These are phyloP conservation scores for Sporisorium iseilematis-ciliati DNA, from an alignment of 1,284 basidiomycete genomes.

Conservation along the genomic window DNA sequence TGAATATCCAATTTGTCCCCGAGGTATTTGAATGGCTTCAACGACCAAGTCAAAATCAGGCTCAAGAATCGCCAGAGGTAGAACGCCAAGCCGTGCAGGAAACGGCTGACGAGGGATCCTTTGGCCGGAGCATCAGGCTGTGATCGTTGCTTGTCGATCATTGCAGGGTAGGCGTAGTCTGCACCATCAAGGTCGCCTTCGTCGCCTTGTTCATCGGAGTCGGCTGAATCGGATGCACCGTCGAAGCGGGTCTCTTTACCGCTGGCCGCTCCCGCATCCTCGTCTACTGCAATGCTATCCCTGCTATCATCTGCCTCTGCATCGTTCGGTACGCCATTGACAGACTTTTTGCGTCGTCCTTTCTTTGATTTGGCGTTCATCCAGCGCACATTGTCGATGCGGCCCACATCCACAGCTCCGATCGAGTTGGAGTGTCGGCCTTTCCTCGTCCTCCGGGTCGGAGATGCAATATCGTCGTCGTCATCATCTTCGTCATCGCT, in stretches of 20 bases:
- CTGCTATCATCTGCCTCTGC: constrained; percentile 19
- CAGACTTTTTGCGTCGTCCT: constrained; percentile 18
- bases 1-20: constrained; percentile 1
- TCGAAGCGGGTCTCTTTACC: constrained; percentile 51
- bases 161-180: neutral
- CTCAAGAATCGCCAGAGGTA: neutral
- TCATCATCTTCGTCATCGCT: constrained; percentile 41
- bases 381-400: constrained; percentile 31
- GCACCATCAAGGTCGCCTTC: neutral
- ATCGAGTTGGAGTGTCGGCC: constrained; percentile 27
- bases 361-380: constrained; percentile 21
- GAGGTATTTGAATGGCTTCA: constrained; percentile 2
- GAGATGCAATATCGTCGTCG: constrained; percentile 30
- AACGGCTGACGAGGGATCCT: neutral
- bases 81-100: neutral
- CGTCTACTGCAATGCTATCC: constrained; percentile 16
- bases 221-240: constrained; percentile 23
- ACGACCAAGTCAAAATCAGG: neutral
- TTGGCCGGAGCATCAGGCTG: neutral
- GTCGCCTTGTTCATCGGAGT: neutral
- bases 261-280: constrained; percentile 31
- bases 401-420: constrained; percentile 10
- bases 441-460: constrained; percentile 18
- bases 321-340: constrained; percentile 5
- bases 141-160: neutral